These are phyloP conservation scores for Phoma sp. DNA, from an alignment of 2,329 filamentous ascomycete species.

Conservation along the genomic window DNA sequence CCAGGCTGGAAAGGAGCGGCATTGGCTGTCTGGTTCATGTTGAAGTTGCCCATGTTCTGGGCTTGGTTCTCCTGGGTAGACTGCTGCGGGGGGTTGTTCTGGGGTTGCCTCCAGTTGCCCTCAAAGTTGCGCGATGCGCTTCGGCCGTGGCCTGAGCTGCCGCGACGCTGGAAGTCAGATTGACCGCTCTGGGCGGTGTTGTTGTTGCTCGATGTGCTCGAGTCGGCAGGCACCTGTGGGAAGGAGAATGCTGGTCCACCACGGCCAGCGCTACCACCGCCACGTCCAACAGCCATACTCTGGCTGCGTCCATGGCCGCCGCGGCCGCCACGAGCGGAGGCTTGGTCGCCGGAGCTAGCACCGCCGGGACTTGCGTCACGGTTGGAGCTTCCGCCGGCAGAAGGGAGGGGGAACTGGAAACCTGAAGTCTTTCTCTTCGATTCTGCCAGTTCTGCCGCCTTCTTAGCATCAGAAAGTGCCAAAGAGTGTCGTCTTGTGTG, in stretches of 20 bases:
- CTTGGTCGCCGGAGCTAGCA: constrained; percentile 38
- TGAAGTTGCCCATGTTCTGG: constrained; percentile 67
- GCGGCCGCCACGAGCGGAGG: constrained; percentile 51
- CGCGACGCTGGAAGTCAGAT: constrained; percentile 76
- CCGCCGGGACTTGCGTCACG: constrained; percentile 65
- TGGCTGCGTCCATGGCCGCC: constrained; percentile 79
- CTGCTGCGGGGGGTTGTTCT: constrained; percentile 59
- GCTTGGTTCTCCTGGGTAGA: constrained; percentile 57
- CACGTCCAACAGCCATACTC: constrained; percentile 81
- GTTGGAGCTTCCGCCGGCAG: constrained; percentile 64
- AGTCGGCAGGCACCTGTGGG: constrained; percentile 63
- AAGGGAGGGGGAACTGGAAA: constrained; percentile 91
- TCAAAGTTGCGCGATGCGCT: constrained; percentile 94
- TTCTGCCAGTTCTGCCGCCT: constrained; percentile 94
- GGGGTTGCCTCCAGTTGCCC: constrained; percentile 93
- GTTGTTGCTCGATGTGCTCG: constrained; percentile 48
- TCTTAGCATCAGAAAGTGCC: constrained; percentile 93
- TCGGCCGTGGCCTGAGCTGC: constrained; percentile 80
- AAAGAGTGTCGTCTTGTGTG: constrained; percentile 95
- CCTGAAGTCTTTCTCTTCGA: constrained; percentile 93
- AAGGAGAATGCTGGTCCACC: constrained; percentile 78
- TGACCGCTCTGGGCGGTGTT: constrained; percentile 51
- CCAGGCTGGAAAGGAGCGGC: constrained; percentile 86
- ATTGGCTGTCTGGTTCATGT: constrained; percentile 74
- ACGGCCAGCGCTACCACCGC: constrained; percentile 67